These are phyloP conservation scores for Teratosphaeria destructans DNA, from an alignment of 2,329 filamentous ascomycete genomes.

Conservation along the genomic window DNA sequence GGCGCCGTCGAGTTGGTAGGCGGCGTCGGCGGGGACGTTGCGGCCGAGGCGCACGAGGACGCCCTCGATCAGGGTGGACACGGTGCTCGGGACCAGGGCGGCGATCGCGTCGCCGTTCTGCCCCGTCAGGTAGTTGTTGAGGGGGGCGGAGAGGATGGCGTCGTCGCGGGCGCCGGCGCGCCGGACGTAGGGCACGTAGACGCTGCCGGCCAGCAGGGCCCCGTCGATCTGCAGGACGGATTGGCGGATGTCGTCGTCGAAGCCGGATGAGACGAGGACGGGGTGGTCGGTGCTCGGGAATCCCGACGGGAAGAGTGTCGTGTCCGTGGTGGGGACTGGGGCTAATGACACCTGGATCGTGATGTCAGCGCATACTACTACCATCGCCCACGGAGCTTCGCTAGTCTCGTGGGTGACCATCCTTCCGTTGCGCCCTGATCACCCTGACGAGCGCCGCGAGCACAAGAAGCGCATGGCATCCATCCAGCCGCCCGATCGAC, in stretches of 20 bases:
- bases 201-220: slow-evolving; percentile 2
- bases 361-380: neutral
- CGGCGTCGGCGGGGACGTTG: slow-evolving; percentile 7
- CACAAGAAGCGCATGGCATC: too few relatives aligned
- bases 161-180: slow-evolving; percentile 3
- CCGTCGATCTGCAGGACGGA: slow-evolving; percentile 15
- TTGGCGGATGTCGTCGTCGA: slow-evolving; percentile 14
- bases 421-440: neutral
- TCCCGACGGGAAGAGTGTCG: slow-evolving; percentile 11
- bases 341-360: neutral
- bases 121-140: slow-evolving; percentile 11
- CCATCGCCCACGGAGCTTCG: neutral
- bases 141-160: neutral
- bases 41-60: slow-evolving; percentile 10
- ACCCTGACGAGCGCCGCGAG: neutral
- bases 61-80: slow-evolving; percentile 11
- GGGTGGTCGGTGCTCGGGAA: slow-evolving; percentile 14
- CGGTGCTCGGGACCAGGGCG: slow-evolving; percentile 13
- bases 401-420: neutral
- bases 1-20: slow-evolving; percentile 9
- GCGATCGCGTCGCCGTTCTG: slow-evolving; percentile 10
- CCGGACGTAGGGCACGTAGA: slow-evolving; percentile 12
- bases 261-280: slow-evolving; percentile 7
- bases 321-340: slow-evolving; percentile 7
- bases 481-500: neutral